These are phyloP conservation scores for Trifolium repens DNA, from an alignment of 306 rosid species.

Conservation along the genomic window DNA sequence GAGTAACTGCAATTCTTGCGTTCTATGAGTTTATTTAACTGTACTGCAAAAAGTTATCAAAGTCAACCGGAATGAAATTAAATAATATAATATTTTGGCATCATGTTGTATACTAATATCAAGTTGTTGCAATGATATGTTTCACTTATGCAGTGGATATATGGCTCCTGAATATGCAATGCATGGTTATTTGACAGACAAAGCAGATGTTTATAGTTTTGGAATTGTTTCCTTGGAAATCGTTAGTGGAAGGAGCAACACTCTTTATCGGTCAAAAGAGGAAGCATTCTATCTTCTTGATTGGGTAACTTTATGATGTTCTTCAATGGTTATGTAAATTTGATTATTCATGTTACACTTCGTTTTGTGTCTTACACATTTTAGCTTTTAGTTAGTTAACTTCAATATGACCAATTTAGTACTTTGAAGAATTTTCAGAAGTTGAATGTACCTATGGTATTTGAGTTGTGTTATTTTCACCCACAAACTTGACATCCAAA, in stretches of 20 bases:
- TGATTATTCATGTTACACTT: not conserved
- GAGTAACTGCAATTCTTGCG: not conserved
- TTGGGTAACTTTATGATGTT: constrained; percentile 39
- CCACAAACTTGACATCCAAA: too few relatives aligned
- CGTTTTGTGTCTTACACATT: not conserved
- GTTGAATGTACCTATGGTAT: not conserved
- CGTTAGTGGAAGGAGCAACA: constrained; percentile 55
- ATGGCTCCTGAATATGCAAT: constrained; percentile 83
- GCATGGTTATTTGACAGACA: constrained; percentile 65
- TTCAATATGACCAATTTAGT: not conserved
- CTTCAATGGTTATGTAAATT: not conserved
- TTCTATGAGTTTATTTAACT: not conserved
- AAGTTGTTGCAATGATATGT: not conserved
- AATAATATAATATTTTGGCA: not conserved
- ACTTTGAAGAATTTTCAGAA: not conserved
- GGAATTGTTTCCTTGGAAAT: constrained; percentile 70
- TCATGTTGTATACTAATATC: constrained; percentile 6
- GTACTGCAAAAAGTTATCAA: not conserved
- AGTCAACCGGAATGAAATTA: not conserved
- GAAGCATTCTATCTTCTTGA: constrained; percentile 52
- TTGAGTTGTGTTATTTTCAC: too few relatives aligned
- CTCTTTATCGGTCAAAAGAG: constrained; percentile 40
- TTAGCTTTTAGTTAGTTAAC: too few relatives aligned
- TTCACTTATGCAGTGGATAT: constrained; percentile 41
- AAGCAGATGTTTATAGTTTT: constrained; percentile 73